Evolutionary conservation across 2,329 filamentous ascomycete genomes (phyloP).

Genomic region (Cladorrhinum sp.): DNA sequence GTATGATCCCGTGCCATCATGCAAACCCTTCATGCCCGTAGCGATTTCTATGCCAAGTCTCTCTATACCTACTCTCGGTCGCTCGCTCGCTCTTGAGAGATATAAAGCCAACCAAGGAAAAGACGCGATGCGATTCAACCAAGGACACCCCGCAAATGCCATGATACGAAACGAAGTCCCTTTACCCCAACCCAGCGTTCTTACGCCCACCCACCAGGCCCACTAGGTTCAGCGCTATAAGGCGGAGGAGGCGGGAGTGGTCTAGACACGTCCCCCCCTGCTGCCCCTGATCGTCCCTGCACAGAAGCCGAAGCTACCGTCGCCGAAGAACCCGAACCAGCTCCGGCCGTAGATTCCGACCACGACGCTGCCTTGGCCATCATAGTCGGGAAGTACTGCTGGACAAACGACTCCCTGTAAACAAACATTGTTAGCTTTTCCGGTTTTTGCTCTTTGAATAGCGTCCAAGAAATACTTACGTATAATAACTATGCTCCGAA

Average conservation of each 20-base stretch:
- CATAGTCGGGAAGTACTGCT: constrained; percentile 73
- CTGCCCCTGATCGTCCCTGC: background rate
- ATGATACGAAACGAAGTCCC: background rate
- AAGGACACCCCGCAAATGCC: no score
- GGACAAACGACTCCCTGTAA: constrained; percentile 69
- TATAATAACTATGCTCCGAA: constrained; percentile 79
- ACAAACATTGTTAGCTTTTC: background rate
- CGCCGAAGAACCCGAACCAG: background rate
- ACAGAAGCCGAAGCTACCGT: background rate
- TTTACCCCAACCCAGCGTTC: no score
- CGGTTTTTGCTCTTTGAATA: background rate
- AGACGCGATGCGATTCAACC: no score
- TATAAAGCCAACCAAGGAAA: no score
- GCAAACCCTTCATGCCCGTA: background rate
- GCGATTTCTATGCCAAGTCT: background rate
- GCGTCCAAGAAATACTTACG: constrained; percentile 43
- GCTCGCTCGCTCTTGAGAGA: background rate
- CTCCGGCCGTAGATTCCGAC: constrained; percentile 15
- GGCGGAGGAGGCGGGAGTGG: background rate
- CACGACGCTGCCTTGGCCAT: constrained; percentile 50
- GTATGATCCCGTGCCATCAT: background rate
- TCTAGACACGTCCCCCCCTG: background rate
- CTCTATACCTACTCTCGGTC: background rate
- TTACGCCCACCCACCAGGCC: background rate
- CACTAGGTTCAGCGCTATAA: background rate